Conservation (phyloP, 495 filamentous ascomycete species). For the Aspergillus panamensis region DNA sequence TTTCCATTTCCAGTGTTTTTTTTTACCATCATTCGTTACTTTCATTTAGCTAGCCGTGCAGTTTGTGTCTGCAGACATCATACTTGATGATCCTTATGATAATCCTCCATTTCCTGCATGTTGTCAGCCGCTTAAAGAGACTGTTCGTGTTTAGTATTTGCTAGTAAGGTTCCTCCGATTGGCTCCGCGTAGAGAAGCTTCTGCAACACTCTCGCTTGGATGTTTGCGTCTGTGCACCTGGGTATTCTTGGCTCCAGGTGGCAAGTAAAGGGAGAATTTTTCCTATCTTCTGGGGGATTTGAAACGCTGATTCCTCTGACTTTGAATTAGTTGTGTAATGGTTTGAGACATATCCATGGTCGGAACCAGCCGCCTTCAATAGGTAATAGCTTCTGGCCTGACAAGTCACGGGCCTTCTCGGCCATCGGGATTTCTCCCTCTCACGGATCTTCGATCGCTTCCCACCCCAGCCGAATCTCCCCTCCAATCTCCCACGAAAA, state of each 20-base stretch:
- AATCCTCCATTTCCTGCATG: conserved; percentile 14
- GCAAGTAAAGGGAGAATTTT: too few species aligned
- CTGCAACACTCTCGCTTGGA: too few species aligned
- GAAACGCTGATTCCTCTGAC: too few species aligned
- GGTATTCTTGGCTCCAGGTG: too few species aligned
- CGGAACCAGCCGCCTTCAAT: too few species aligned
- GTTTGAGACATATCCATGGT: background rate
- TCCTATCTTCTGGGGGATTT: too few species aligned
- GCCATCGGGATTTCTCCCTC: background rate
- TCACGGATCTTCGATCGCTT: background rate
- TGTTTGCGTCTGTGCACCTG: too few species aligned
- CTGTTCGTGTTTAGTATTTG: background rate
- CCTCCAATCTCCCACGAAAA: background rate
- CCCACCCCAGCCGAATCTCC: background rate
- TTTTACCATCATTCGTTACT: conserved; percentile 10
- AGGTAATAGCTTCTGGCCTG: too few species aligned
- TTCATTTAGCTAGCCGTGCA: conserved; percentile 6
- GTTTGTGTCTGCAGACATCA: conserved; percentile 13
- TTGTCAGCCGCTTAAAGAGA: conserved; percentile 3
- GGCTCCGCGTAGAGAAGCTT: too few species aligned
- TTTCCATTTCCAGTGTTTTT: conserved; percentile 8
- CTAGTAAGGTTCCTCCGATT: background rate
- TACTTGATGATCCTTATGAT: conserved; percentile 24
- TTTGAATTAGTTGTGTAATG: background rate
- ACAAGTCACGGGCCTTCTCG: background rate